Base-by-base conservation (phyloP, 805 yeast species). In the Starmerella lactis-condensi region DNA sequence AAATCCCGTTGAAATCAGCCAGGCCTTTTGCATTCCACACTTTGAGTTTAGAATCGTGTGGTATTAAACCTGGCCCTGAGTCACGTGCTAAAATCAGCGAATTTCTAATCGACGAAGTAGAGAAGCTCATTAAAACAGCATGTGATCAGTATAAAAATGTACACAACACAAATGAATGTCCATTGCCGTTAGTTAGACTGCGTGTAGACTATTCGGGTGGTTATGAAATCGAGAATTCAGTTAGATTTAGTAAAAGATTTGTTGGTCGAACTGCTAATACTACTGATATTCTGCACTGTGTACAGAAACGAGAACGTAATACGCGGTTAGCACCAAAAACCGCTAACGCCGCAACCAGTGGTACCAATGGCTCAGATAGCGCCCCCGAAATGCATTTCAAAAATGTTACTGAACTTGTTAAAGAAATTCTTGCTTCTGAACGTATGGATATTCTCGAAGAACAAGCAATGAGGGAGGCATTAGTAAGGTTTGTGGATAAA, bases 151-250 rank as follows among this genome's bases (percentile, higher is more conserved):
- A 71, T 62, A 48, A 42, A 17, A 51, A 45, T 5, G 51, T 54
- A 14, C 42, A 52, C 17, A 47, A 44, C 44, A 41, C 44, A 0
- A 63, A 57, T 1, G 37, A 56, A n/a, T 46, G 61, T n/a, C 89
- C 91, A 1, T 54, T 83, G 14, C 98, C 98, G 0, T 57, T 89
- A 29, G 60, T 89, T 4, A 57, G 98, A 28, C 51, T 89, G 12
- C 59, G 82, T 22, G 93, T 83, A 0, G 95, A 89, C 42, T 85
- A 85, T 44, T 61, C 78, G 15, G 93, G 91, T 1, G 93, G 83
- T 4, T 85, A 67, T 46, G 93, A 82, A 42, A 81, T 89, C 12
- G 96, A 83, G 46, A 85, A 83, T 46, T 77, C 93, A 0, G 61
- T 91, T 31, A 57, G 94, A 39, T 79, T 89, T 40, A 79, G 94